These are phyloP conservation scores for Shiraia bambusicola DNA, from an alignment of 2,329 filamentous ascomycete genomes.

Conservation along the genomic window DNA sequence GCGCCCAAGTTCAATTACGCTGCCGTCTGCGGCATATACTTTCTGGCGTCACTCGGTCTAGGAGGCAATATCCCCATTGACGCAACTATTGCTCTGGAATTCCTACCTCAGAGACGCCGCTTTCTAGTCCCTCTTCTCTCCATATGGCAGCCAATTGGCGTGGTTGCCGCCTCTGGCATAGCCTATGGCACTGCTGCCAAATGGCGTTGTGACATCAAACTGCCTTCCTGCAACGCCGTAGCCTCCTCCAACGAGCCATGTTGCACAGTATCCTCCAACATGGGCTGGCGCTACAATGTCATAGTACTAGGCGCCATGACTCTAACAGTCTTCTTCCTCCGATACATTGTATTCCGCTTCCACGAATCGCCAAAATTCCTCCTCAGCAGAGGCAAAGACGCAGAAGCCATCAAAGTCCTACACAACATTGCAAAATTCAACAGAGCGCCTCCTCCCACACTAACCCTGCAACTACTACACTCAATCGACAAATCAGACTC, in stretches of 20 bases:
- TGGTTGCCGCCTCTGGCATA: slow-evolving; percentile 28
- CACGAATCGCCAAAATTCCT: slow-evolving; percentile 34
- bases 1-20: slow-evolving; percentile 34
- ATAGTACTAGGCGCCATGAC: slow-evolving; percentile 32
- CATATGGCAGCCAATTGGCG: slow-evolving; percentile 36
- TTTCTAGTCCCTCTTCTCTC: slow-evolving; percentile 33
- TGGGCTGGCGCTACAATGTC: slow-evolving; percentile 36
- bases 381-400: slow-evolving; percentile 26
- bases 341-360: slow-evolving; percentile 33
- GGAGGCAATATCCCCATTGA: slow-evolving; percentile 35
- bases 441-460: slow-evolving; percentile 20
- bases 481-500: slow-evolving; percentile 25
- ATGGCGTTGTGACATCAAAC: slow-evolving; percentile 27
- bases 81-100: slow-evolving; percentile 30
- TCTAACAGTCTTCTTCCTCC: slow-evolving; percentile 29
- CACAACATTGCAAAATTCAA: slow-evolving; percentile 35
- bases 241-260: slow-evolving; percentile 16
- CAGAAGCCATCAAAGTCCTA: slow-evolving; percentile 30
- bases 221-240: slow-evolving; percentile 21
- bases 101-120: slow-evolving; percentile 29
- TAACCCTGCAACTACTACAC: slow-evolving; percentile 30
- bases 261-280: slow-evolving; percentile 27
- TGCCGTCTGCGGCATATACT: slow-evolving; percentile 33
- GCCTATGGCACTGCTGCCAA: slow-evolving; percentile 32
- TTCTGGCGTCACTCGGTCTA: slow-evolving; percentile 27